phyloP scores from a whole-genome alignment of 2,329 filamentous ascomycete genomes.

The Trichophyton rubrum region DNA sequence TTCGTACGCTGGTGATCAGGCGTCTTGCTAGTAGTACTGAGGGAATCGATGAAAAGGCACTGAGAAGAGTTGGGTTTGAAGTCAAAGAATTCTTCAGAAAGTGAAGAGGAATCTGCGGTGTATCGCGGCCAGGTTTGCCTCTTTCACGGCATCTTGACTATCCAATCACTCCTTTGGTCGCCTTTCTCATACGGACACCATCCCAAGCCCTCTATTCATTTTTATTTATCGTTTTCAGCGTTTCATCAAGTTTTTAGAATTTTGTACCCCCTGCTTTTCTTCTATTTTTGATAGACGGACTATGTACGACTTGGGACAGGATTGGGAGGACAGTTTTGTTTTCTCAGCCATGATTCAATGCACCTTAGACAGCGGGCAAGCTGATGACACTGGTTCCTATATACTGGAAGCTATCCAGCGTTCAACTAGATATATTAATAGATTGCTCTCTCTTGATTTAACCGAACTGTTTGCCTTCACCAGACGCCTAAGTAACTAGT shows the following conservation, averaged over 20 bases:
- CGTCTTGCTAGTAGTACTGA: conserved; percentile 23
- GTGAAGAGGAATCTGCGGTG: neutral
- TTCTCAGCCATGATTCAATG: neutral
- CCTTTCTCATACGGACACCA: neutral
- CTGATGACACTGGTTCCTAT: neutral
- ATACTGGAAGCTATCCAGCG: neutral
- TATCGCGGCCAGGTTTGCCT: no score
- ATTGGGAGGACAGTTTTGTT: neutral
- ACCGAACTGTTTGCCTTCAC: no score
- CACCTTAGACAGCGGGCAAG: neutral
- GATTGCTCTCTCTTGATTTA: neutral
- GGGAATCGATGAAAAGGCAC: conserved; percentile 52
- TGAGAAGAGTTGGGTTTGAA: conserved; percentile 72
- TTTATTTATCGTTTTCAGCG: neutral
- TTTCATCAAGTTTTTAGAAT: neutral
- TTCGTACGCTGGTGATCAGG: conserved; percentile 41
- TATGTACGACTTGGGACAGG: neutral
- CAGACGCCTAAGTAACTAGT: no score
- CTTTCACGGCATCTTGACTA: neutral
- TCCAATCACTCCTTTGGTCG: neutral
- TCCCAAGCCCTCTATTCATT: no score
- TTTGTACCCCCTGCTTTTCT: neutral
- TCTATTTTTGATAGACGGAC: neutral
- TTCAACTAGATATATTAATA: neutral
- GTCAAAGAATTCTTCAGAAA: conserved; percentile 54